phyloP scores from a whole-genome alignment of 345 rosid genomes.

The Noccaea bulbosa region DNA sequence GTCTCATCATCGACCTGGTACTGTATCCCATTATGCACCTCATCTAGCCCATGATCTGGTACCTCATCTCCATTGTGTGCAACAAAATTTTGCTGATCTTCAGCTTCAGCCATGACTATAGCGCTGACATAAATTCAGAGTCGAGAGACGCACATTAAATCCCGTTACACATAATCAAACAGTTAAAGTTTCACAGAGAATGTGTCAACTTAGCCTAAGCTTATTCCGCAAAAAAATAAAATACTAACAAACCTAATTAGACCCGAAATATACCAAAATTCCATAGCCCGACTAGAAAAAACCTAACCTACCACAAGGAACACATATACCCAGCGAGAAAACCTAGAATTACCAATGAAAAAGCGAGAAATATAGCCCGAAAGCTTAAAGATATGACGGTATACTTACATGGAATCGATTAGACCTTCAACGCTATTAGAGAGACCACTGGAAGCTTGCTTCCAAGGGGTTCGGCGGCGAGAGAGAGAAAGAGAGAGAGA shows the following conservation, averaged over 20 bases:
- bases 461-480: slow-evolving; percentile 33
- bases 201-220: neutral
- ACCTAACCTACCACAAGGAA: slow-evolving; percentile 5
- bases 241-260: neutral
- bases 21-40: slow-evolving; percentile 41
- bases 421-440: slow-evolving; percentile 5
- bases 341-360: slow-evolving; percentile 29
- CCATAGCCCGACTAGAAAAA: neutral
- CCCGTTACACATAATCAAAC: neutral
- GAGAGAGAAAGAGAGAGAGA: slow-evolving; percentile 34
- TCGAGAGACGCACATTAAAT: neutral
- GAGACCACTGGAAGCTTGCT: neutral
- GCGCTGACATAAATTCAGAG: neutral
- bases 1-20: slow-evolving; percentile 44
- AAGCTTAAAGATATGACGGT: neutral
- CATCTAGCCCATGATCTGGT: slow-evolving; percentile 41
- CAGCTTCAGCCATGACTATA: slow-evolving; percentile 48
- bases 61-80: slow-evolving; percentile 49
- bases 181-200: neutral
- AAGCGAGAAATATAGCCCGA: neutral
- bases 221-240: neutral
- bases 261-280: neutral
- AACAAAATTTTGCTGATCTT: slow-evolving; percentile 47
- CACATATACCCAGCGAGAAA: slow-evolving; percentile 18
- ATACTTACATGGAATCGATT: slow-evolving; percentile 21